Evolutionary conservation across 2,329 filamentous ascomycete species (phyloP), one percentile per base, ranked within the genome.

Genomic region (Hymenoscyphus occultus): DNA sequence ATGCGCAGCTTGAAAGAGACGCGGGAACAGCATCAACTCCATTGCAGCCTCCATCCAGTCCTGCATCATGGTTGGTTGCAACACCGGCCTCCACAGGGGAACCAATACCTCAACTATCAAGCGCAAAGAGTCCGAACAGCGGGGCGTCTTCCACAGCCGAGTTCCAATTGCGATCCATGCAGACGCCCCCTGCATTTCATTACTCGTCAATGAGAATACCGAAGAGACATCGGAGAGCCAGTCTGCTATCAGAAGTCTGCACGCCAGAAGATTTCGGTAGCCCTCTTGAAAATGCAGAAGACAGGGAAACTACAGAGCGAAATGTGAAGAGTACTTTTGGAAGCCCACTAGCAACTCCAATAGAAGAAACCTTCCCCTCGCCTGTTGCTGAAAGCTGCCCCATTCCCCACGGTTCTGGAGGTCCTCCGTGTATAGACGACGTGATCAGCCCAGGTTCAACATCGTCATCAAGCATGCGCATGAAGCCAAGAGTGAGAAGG

Each of bases 191-290:
- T 31, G 31, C 65, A 32, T 60, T 67, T 14, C 67, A 67, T 19
- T 68, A 65, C 42, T 68, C 64, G 1, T 60, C 69, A 1, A 61
- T 56, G 32, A 66, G 64, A 59, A 64, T 28, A 19, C 59, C 51
- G 6, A 67, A 40, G 19, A 40, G 64, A 31, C 45, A 67, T 1
- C 54, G 68, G 60, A 67, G 72, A n/a, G 70, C 61, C 51, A 73
- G 71, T 56, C 64, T 67, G 64, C 68, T 74, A 9, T 74, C 73
- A 1, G 73, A 74, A 61, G 66, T 74, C 10, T 70, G 56, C 58
- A 73, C 69, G 7, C 64, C 68, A 28, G 73, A 73, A 10, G 69
- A 70, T 31, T 61, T 69, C 14, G 22, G 45, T 10, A 16, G 22
- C 5, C 40, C 14, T 35, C 19, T 14, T n/a, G 40, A 39, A 35